phyloP scores from a whole-genome alignment of 1,284 basidiomycete genomes.

The Cutaneotrichosporon mucoides region DNA sequence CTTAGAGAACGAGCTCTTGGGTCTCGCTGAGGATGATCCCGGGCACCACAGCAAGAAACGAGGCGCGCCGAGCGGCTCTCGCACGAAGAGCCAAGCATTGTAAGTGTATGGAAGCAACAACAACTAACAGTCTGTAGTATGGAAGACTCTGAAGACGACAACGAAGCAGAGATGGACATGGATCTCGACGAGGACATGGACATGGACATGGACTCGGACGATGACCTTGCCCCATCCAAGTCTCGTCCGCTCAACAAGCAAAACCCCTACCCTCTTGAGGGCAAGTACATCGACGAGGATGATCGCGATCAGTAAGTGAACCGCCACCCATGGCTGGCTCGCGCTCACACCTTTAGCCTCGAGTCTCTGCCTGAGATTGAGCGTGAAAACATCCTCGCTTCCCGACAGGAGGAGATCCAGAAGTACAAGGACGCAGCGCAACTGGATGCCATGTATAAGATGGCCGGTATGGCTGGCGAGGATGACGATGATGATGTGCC shows the following conservation, averaged over 20 bases:
- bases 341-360: constrained; percentile 56
- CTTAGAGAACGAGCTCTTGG: constrained; percentile 49
- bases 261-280: constrained; percentile 82
- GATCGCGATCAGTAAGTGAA: constrained; percentile 71
- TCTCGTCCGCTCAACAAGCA: constrained; percentile 7
- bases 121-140: constrained; percentile 9
- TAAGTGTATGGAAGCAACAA: not conserved
- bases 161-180: constrained; percentile 28
- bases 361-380: constrained; percentile 78
- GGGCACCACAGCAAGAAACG: constrained; percentile 35
- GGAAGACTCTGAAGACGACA: constrained; percentile 23
- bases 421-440: constrained; percentile 67
- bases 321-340: not conserved
- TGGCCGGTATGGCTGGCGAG: constrained; percentile 49
- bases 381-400: constrained; percentile 76
- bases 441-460: constrained; percentile 67
- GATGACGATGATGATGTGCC: constrained; percentile 13
- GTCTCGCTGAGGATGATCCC: constrained; percentile 47
- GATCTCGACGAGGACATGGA: constrained; percentile 35
- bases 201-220: constrained; percentile 42
- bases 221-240: constrained; percentile 16
- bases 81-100: constrained; percentile 30
- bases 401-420: constrained; percentile 75
- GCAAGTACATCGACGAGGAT: constrained; percentile 76
- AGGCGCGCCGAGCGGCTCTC: constrained; percentile 17